Conservation (phyloP, 129 eudicot species). For the Flaveria brownii region DNA sequence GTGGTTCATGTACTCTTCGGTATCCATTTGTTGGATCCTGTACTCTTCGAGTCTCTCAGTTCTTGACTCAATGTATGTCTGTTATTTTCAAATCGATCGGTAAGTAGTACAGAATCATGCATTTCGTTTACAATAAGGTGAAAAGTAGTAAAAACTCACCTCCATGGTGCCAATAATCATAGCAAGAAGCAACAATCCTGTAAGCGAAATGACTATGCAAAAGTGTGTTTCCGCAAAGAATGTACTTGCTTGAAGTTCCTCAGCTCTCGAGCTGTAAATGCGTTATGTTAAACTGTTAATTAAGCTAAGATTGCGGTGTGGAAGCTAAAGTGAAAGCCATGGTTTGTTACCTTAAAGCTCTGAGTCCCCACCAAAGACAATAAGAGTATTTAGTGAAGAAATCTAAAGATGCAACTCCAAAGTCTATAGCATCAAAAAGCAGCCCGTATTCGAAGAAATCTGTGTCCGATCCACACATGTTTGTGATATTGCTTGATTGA, state of each 20-base stretch:
- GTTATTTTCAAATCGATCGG: neutral
- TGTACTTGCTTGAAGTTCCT: slow-evolving; percentile 59
- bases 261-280: slow-evolving; percentile 69
- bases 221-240: slow-evolving; percentile 65
- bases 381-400: slow-evolving; percentile 61
- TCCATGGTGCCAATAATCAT: slow-evolving; percentile 90
- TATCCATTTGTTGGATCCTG: slow-evolving; percentile 65
- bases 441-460: slow-evolving; percentile 56
- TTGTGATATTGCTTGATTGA: slow-evolving; percentile 48
- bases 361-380: slow-evolving; percentile 83
- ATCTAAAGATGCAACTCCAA: slow-evolving; percentile 39
- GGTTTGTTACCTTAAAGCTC: slow-evolving; percentile 54
- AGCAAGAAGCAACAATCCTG: slow-evolving; percentile 73
- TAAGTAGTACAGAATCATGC: neutral
- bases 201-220: slow-evolving; percentile 58
- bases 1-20: slow-evolving; percentile 82
- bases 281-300: neutral
- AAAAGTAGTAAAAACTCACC: slow-evolving; percentile 35
- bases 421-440: slow-evolving; percentile 44
- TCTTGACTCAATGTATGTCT: slow-evolving; percentile 77
- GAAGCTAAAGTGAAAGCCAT: neutral
- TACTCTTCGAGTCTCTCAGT: slow-evolving; percentile 67
- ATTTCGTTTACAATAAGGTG: neutral
- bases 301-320: neutral
- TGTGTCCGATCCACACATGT: slow-evolving; percentile 43